phyloP scores from a whole-genome alignment of 768 basidiomycete genomes.

The Rossbeevera mucosa region DNA sequence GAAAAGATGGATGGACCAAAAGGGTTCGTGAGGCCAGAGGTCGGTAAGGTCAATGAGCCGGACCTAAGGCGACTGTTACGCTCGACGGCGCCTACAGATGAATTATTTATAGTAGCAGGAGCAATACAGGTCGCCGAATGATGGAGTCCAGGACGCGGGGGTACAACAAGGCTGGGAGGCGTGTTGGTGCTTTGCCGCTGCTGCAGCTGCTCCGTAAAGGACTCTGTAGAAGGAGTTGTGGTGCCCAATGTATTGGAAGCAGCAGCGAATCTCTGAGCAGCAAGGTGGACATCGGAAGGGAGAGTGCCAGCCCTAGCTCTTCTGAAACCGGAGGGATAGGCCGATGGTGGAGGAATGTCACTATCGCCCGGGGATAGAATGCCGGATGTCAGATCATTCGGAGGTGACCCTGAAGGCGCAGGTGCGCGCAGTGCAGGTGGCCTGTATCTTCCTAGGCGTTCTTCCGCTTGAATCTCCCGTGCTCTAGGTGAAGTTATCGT shows the following conservation, averaged over 20 bases:
- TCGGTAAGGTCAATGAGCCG: conserved; percentile 85
- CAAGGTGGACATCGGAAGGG: conserved; percentile 90
- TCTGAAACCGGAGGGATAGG: conserved; percentile 82
- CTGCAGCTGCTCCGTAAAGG: conserved; percentile 44
- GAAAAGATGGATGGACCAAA: conserved; percentile 89
- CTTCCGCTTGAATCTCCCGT: conserved; percentile 79
- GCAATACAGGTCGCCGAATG: conserved; percentile 70
- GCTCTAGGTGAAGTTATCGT: conserved; percentile 46
- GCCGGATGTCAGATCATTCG: conserved; percentile 61
- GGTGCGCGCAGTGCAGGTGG: conserved; percentile 74
- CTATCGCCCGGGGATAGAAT: conserved; percentile 55
- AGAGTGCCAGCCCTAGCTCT: conserved; percentile 97
- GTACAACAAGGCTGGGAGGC: conserved; percentile 38
- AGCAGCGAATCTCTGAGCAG: conserved; percentile 76
- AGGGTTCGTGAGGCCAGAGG: conserved; percentile 71
- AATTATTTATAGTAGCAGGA: conserved; percentile 43
- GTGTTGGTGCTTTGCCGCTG: conserved; percentile 35
- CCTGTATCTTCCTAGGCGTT: conserved; percentile 66
- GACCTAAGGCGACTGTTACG: conserved; percentile 84
- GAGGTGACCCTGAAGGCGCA: conserved; percentile 66
- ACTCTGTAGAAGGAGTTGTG: conserved; percentile 46
- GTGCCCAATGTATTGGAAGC: conserved; percentile 54
- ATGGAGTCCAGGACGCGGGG: conserved; percentile 62
- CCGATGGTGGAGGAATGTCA: conserved; percentile 60
- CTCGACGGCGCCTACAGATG: conserved; percentile 38